Evolutionary conservation across 352 stramenopile genomes (phyloP).

Genomic region (Globisporangium spiculum): DNA sequence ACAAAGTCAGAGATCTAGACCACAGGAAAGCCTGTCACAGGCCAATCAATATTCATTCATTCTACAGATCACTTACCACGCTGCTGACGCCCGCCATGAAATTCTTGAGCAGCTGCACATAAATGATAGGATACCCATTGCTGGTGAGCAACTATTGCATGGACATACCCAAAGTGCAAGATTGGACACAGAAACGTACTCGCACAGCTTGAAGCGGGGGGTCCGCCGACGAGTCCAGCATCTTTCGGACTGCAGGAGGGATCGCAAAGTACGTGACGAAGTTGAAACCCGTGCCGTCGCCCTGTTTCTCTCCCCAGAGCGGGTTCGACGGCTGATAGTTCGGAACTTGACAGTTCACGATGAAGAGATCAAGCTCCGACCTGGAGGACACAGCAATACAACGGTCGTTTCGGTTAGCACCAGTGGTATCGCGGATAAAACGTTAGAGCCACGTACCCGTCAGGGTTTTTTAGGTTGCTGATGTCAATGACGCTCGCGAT

Average conservation of each 20-base stretch:
- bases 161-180: background rate
- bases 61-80: constrained; percentile 19
- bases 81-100: constrained; percentile 38
- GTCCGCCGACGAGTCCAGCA: constrained; percentile 36
- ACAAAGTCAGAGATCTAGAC: background rate
- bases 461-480: constrained; percentile 30
- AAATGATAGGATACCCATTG: background rate
- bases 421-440: background rate
- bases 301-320: constrained; percentile 76
- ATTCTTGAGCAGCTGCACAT: constrained; percentile 32
- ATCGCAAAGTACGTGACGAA: constrained; percentile 82
- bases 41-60: background rate
- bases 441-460: constrained; percentile 17
- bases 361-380: constrained; percentile 55
- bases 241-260: constrained; percentile 43
- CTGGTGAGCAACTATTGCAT: background rate
- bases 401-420: background rate
- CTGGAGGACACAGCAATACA: constrained; percentile 13
- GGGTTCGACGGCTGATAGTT: constrained; percentile 82
- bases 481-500: constrained; percentile 68
- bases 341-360: constrained; percentile 85
- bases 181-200: constrained; percentile 17
- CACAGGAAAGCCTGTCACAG: background rate
- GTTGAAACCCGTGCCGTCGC: constrained; percentile 73
- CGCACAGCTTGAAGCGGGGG: constrained; percentile 49